Evolutionary conservation across 352 stramenopile species (phyloP), one percentile per base, ranked within the genome.

Genomic region (Phytophthora pluvialis): DNA sequence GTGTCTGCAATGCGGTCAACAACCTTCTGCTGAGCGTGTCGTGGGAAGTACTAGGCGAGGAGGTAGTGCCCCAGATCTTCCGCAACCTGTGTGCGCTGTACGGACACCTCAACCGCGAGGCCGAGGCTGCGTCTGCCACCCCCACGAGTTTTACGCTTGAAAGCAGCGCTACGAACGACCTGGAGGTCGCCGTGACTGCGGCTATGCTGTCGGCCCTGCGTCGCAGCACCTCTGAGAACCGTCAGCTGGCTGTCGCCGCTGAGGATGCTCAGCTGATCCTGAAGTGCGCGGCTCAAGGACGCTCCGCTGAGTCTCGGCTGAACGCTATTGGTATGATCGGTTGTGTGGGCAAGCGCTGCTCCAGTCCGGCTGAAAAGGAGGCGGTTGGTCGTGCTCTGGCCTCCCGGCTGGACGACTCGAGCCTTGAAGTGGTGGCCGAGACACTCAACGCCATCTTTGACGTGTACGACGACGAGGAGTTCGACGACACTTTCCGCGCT

Each of bases 391-490:
- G 71, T 15, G 89, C 84, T 59, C 57, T 96, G 26, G 57, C 78
- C 42, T 67, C 75, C 43, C 77, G 73, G 26, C 70, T 96, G 21
- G 70, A 79, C 36, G 88, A 96, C 62, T 60, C 74, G 45, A 90
- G 78, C 46, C 68, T 96, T 13, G 84, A 94, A 62, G 88, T 96
- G 13, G 86, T 94, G 15, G 80, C 83, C n/a, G 85, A 94, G 62
- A 86, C 86, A 4, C 70, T 96, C 25, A 94, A 96, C 66, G 86
- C 88, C 48, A 64, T 96, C 13, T 96, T 96, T 49, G 88, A 96
- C 45, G 80, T 96, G 15, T 96, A 94, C 59, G 70, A 81, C 29
- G 83, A 92, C 49, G 86, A 96, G 51, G 70, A 90, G 42, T 93
- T 91, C 42, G 85, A 96, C 66, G 72, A 71, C 49, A 78, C 75